These are phyloP conservation scores for Malassezia equina DNA, from an alignment of 1,284 basidiomycete genomes.

Conservation along the genomic window DNA sequence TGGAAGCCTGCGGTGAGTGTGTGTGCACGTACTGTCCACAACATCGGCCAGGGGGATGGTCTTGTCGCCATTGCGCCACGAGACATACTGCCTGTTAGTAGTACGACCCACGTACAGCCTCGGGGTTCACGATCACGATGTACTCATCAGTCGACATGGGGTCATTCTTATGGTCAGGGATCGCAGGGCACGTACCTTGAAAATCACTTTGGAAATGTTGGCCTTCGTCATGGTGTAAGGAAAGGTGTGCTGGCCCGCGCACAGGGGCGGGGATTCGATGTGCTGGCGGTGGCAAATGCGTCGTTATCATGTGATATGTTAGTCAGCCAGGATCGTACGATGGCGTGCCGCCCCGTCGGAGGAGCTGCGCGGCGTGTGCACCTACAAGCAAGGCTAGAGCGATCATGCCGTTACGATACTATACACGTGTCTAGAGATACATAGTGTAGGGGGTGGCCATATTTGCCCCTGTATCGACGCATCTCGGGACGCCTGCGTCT, in stretches of 20 bases:
- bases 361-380: too few relatives aligned
- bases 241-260: neutral
- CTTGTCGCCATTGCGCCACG: conserved; percentile 48
- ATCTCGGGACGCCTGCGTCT: too few relatives aligned
- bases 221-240: conserved; percentile 16
- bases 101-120: conserved; percentile 17
- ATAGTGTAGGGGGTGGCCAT: too few relatives aligned
- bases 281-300: neutral
- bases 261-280: neutral
- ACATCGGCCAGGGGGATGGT: conserved; percentile 49
- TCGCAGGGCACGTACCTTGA: conserved; percentile 21
- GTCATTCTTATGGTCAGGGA: conserved; percentile 37
- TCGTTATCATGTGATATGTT: conserved; percentile 2
- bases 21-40: conserved; percentile 36
- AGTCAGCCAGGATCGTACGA: neutral
- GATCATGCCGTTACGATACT: too few relatives aligned
- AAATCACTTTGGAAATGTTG: conserved; percentile 35
- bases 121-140: conserved; percentile 47
- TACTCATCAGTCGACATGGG: conserved; percentile 48
- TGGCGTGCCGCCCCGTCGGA: too few relatives aligned
- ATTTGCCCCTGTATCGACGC: too few relatives aligned
- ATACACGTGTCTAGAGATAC: too few relatives aligned
- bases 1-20: conserved; percentile 34
- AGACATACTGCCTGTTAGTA: conserved; percentile 27
- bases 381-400: neutral